Base-by-base conservation (phyloP, 768 basidiomycete species). In the Termitomyces sp. region DNA sequence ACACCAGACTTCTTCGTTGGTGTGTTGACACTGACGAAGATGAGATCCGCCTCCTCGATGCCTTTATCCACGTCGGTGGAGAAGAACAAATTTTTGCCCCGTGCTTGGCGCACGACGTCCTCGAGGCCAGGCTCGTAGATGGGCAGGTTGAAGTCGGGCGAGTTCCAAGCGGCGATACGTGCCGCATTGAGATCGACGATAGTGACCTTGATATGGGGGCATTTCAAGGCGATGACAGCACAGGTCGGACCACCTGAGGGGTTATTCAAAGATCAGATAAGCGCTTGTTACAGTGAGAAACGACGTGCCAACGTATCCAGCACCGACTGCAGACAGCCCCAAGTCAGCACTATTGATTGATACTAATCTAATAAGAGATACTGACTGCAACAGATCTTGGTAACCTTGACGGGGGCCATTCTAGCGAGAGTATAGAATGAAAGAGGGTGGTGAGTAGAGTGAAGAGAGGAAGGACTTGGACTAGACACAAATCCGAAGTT, bases 1-100 rank as follows among this genome's bases (percentile, higher is more conserved):
- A 99, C 90, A 73, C 96, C 96, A 51, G 82, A 84, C 83, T 97
- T 98, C 83, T 99, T 99, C 56, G 97, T 99, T 20, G 97, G 97
- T 9, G 97, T 98, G 78, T 98, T 98, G 67, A 98, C 96, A 58
- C 89, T 92, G 70, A 98, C 96, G 71, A 98, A 98, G 76, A 98
- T 96, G 63, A 98, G 86, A 71, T 99, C 95, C 36, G 97, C 96
- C 75, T 96, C 95, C 63, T 78, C 82, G 70, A 99, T 97, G 60
- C 81, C 94, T 71, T 88, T 87, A 73, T 97, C 93, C 63, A 98
- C 92, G 64, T 98, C 87, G 49, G 94, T 95, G 44, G 89, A 90
- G 82, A 99, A 98, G 78, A 97, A 97, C 63, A 99, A 86, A 76
- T 99, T 99, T 74, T 88, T 88, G 31, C 94, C 96, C 49, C 97